Evolutionary conservation across 2,329 filamentous ascomycete species (phyloP).

Genomic region (Sporothrix curviconia): DNA sequence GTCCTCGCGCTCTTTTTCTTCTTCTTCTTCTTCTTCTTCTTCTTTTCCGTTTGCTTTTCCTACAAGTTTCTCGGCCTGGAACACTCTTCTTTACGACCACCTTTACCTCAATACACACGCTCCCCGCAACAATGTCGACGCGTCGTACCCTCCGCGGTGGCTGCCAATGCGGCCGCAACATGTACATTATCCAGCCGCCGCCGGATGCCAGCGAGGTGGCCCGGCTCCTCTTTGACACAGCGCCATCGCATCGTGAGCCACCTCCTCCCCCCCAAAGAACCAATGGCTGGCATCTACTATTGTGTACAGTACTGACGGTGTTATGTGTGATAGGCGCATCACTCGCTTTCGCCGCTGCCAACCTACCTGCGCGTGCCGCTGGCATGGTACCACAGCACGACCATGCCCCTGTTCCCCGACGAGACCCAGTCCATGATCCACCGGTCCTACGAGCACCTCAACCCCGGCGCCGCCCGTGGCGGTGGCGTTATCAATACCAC

Average conservation of each 20-base stretch:
- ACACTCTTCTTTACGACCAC: no score
- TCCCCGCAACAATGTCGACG: constrained; percentile 1
- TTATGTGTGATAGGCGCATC: constrained; percentile 60
- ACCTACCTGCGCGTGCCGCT: constrained; percentile 80
- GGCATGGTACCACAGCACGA: constrained; percentile 70
- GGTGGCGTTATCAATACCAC: background rate
- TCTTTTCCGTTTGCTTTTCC: no score
- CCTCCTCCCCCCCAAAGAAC: no score
- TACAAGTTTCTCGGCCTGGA: no score
- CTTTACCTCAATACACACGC: no score
- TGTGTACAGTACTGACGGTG: no score
- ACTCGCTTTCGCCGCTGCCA: constrained; percentile 63
- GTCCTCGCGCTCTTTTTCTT: no score
- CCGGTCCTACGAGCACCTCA: constrained; percentile 53
- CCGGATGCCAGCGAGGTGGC: constrained; percentile 48
- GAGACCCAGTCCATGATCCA: constrained; percentile 64
- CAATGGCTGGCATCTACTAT: no score
- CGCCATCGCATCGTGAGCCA: constrained; percentile 66
- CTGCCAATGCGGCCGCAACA: constrained; percentile 81
- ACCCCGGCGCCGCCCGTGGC: background rate
- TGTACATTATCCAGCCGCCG: constrained; percentile 70
- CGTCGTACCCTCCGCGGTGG: constrained; percentile 61
- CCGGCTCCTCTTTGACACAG: constrained; percentile 69
- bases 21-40: background rate
- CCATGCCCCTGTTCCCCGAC: constrained; percentile 69